These are phyloP conservation scores for Solanum hybrid DNA, from an alignment of 305 asterid species.

Conservation along the genomic window DNA sequence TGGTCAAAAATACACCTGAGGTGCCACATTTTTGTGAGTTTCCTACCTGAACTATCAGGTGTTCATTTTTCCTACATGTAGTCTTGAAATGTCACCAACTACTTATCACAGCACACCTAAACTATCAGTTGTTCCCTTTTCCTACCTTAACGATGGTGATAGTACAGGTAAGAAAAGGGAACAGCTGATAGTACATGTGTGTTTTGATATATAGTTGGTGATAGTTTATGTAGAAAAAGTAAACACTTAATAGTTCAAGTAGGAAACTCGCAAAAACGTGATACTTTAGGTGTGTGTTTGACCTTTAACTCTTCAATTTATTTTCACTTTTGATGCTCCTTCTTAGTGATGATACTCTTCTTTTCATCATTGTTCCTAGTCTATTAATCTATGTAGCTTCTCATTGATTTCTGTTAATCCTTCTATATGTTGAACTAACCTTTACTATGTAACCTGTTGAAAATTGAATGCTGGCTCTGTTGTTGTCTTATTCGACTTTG, in stretches of 20 bases:
- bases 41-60: not conserved
- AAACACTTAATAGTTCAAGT: not conserved
- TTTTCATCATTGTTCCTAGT: not conserved
- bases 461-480: not conserved
- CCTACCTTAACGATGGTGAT: not conserved
- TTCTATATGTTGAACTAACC: not conserved
- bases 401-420: not conserved
- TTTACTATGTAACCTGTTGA: not conserved
- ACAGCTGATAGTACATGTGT: not conserved
- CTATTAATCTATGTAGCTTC: not conserved
- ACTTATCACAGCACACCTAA: not conserved
- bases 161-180: not conserved
- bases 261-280: not conserved
- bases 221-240: not conserved
- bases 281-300: not conserved
- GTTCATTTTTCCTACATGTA: not conserved
- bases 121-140: not conserved
- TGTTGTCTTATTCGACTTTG: constrained; percentile 1
- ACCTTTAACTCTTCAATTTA: not conserved
- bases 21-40: not conserved
- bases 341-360: not conserved
- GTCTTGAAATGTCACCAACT: not conserved
- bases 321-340: not conserved
- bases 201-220: not conserved
- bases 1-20: not conserved